Evolutionary conservation across 306 rosid genomes (phyloP), one percentile per base, ranked within the genome.

Genomic region (Betula pendula): DNA sequence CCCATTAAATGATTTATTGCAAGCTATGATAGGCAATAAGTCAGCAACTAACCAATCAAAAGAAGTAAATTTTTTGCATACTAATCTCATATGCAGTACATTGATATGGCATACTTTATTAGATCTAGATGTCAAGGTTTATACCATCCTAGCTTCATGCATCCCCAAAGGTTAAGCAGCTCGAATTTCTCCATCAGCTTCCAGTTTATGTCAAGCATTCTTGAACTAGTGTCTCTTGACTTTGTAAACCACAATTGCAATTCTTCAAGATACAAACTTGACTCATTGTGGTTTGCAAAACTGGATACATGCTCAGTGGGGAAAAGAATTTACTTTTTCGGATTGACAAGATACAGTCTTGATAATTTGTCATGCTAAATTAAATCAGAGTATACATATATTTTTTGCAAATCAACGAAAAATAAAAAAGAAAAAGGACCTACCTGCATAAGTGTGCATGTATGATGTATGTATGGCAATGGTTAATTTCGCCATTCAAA

Each of bases 401-500:
- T 38, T 4, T 38, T 24, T 7, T 62, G 42, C 69, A 8, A 2
- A 56, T 63, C 40, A 13, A 11, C 13, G 17, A 19, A 16, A 65
- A 65, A 19, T 1, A 35, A 38, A 3, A 38, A 65, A 4, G 11
- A 72, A 67, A 51, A 43, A 15, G 42, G 2, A 56, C 67, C 31
- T 43, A 76, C 47, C 58, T 35, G 48, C 59, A 80, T 74, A 68
- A 70, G 72, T 70, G 72, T 40, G 66, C 50, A 52, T 81, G 68
- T 31, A 78, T 2, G 2, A 2, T 29, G 2, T 29, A 2, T 29
- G 75, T 76, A 31, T 20, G 58, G 51, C 27, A 7, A 0, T 48
- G 60, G 49, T 17, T n/a, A n/a, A 79, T 74, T 49, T 81, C 71
- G 55, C 60, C 6, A 77, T 56, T 86, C 80, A 87, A 65, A 76